These are phyloP conservation scores for Xylaria sp. DNA, from an alignment of 495 filamentous ascomycete species.

Conservation along the genomic window DNA sequence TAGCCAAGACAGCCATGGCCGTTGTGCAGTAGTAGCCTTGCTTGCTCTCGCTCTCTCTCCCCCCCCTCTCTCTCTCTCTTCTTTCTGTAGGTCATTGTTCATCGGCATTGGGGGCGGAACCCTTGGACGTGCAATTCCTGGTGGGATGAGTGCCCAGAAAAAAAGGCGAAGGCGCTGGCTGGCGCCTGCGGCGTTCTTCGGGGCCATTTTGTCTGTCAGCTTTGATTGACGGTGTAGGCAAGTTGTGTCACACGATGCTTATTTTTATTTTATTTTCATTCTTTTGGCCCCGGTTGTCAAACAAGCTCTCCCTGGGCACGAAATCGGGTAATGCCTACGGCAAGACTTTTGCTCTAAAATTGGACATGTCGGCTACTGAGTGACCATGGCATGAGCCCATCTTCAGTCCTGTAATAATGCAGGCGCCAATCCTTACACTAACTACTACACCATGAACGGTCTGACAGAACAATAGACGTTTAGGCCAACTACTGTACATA, in stretches of 20 bases:
- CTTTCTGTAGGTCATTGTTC: not conserved
- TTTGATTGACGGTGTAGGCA: constrained; percentile 24
- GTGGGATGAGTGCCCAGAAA: not conserved
- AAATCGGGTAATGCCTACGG: constrained; percentile 10
- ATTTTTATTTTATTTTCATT: constrained; percentile 25
- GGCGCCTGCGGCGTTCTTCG: constrained; percentile 15
- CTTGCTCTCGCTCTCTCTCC: not conserved
- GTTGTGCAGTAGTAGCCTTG: not conserved
- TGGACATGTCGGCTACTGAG: constrained; percentile 19
- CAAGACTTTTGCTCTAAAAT: constrained; percentile 22
- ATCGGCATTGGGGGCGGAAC: not conserved
- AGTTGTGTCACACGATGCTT: constrained; percentile 26
- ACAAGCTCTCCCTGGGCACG: constrained; percentile 10
- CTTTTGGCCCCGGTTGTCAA: constrained; percentile 4
- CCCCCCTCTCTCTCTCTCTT: too few species aligned
- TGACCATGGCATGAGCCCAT: constrained; percentile 23
- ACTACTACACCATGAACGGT: not conserved
- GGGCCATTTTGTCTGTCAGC: constrained; percentile 20
- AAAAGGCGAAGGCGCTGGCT: not conserved
- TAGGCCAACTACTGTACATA: not conserved
- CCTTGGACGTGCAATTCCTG: not conserved
- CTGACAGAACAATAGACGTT: not conserved
- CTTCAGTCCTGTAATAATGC: constrained; percentile 12
- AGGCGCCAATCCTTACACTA: constrained; percentile 14
- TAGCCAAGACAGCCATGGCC: constrained; percentile 16